phyloP scores from a whole-genome alignment of 148 eudicot species.

The Camellia sinensis region DNA sequence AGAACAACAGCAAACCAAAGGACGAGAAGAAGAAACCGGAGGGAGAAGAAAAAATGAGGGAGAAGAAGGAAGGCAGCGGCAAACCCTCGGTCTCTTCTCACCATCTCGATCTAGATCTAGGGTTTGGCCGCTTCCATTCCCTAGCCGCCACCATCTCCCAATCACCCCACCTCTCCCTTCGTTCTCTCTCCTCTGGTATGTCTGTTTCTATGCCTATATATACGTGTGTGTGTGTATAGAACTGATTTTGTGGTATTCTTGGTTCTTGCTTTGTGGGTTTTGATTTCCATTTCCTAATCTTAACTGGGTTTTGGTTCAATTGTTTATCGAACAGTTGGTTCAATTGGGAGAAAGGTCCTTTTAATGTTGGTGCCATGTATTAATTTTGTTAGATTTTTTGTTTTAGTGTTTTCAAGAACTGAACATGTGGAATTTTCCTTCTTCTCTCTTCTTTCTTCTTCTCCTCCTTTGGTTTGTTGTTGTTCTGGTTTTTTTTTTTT shows the following conservation, averaged over 20 bases:
- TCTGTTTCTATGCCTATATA: background rate
- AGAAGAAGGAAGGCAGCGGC: no score
- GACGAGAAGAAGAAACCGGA: no score
- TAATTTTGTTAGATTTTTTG: background rate
- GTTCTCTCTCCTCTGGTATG: conserved; percentile 35
- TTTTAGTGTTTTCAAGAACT: background rate
- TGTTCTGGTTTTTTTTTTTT: no score
- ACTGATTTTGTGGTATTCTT: background rate
- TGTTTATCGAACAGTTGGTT: background rate
- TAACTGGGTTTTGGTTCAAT: background rate
- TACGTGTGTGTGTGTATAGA: background rate
- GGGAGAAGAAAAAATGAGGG: no score
- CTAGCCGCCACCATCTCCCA: no score
- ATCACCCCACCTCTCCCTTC: conserved; percentile 17
- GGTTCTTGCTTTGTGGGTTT: background rate
- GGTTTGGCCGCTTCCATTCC: no score
- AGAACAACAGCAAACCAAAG: no score
- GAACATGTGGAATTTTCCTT: background rate
- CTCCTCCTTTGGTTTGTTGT: no score
- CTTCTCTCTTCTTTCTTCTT: no score
- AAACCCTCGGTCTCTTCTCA: no score
- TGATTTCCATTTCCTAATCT: background rate
- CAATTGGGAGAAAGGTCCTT: background rate
- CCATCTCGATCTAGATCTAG: no score
- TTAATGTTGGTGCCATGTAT: background rate